Evolutionary conservation across 2,329 filamentous ascomycete genomes (phyloP).

Genomic region (Lasiodiplodia hormozganensis): DNA sequence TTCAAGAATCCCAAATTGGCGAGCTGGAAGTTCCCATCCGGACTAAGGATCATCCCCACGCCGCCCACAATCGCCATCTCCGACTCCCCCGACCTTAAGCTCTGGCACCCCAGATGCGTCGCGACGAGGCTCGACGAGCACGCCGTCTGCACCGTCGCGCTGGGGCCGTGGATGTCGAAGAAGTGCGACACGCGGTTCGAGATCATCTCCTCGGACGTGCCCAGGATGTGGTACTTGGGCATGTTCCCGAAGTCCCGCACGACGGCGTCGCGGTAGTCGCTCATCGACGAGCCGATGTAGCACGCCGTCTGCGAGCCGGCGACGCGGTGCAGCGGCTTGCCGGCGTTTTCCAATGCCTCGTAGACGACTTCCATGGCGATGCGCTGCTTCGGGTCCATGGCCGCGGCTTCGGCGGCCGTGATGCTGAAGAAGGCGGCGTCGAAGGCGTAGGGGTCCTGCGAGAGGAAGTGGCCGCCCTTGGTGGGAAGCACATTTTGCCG

Average conservation of each 20-base stretch:
- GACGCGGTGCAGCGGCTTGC: constrained; percentile 33
- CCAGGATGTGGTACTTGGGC: too few species aligned
- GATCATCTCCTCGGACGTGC: too few species aligned
- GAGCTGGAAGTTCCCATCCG: constrained; percentile 35
- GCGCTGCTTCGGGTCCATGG: constrained; percentile 39
- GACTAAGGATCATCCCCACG: constrained; percentile 32
- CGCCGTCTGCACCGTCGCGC: constrained; percentile 44
- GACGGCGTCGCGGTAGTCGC: constrained; percentile 13
- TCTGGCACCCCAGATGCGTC: constrained; percentile 40
- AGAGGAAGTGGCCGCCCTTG: constrained; percentile 30
- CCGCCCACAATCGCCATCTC: constrained; percentile 31
- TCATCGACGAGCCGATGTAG: constrained; percentile 33
- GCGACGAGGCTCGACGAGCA: constrained; percentile 39
- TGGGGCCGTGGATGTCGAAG: constrained; percentile 32
- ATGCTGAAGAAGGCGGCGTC: neutral
- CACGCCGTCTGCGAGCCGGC: constrained; percentile 4
- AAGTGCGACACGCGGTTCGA: too few species aligned
- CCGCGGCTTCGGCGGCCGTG: constrained; percentile 32
- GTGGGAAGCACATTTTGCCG: too few species aligned
- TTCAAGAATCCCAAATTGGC: constrained; percentile 35
- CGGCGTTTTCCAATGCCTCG: constrained; percentile 49
- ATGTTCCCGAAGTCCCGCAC: constrained; percentile 30
- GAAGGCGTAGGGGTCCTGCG: constrained; percentile 32
- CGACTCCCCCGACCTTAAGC: constrained; percentile 33
- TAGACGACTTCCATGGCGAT: constrained; percentile 40